phyloP scores from a whole-genome alignment of 805 yeast species.

The Jamesozyma piceae region DNA sequence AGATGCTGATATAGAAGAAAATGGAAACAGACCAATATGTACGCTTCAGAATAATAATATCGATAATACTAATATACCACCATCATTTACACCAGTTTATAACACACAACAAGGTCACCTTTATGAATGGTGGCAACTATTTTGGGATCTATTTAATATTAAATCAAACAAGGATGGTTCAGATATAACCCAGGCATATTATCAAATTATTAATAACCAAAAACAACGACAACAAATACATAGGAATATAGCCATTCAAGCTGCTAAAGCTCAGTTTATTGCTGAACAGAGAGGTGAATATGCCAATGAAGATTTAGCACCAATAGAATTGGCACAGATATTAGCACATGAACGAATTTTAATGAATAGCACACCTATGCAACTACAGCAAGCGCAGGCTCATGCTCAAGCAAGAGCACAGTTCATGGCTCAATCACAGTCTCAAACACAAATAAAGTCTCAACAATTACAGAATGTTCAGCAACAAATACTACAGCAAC shows the following conservation, averaged over 20 bases:
- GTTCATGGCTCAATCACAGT: background rate
- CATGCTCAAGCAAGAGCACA: background rate
- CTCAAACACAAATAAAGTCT: background rate
- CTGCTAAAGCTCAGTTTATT: slow-evolving; percentile 39
- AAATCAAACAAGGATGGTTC: slow-evolving; percentile 59
- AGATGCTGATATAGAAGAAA: slow-evolving; percentile 55
- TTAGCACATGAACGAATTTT: slow-evolving; percentile 5
- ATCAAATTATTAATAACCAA: slow-evolving; percentile 42
- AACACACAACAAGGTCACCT: slow-evolving; percentile 84
- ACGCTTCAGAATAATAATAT: background rate
- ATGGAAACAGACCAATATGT: slow-evolving; percentile 8
- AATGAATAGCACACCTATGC: background rate
- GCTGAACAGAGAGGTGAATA: slow-evolving; percentile 33
- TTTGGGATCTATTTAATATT: slow-evolving; percentile 89
- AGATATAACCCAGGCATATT: slow-evolving; percentile 58
- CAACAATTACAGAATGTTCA: background rate
- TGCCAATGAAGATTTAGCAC: slow-evolving; percentile 28
- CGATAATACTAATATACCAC: slow-evolving; percentile 23
- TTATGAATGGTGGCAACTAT: slow-evolving; percentile 93
- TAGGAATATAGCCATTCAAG: slow-evolving; percentile 36
- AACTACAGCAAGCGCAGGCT: background rate
- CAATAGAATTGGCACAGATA: slow-evolving; percentile 7
- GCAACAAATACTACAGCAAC: slow-evolving; percentile 6
- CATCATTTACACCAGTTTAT: slow-evolving; percentile 30
- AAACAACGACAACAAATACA: slow-evolving; percentile 53